Evolutionary conservation across 257 asterid genomes (phyloP).

Genomic region (Verbascum thapsus): DNA sequence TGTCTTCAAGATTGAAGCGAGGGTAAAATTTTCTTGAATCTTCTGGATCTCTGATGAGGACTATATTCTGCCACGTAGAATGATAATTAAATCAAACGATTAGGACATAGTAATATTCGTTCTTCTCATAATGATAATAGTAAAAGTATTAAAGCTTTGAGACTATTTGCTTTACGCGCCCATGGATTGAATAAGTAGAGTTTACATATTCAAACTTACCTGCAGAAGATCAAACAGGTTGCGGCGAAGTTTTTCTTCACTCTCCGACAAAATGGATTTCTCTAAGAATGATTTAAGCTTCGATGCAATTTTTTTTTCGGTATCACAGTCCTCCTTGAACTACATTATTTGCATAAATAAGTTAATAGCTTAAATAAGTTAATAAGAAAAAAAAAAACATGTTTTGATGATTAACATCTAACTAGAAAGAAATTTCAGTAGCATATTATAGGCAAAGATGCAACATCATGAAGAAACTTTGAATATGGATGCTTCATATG

Average conservation of each 20-base stretch:
- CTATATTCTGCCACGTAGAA: constrained; percentile 63
- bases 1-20: constrained; percentile 94
- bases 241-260: constrained; percentile 67
- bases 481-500: too few species aligned
- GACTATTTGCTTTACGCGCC: constrained; percentile 1
- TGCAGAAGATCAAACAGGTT: constrained; percentile 80
- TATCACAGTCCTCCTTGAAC: constrained; percentile 92
- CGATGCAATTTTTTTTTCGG: constrained; percentile 80
- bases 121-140: neutral
- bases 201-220: constrained; percentile 46
- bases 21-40: constrained; percentile 78
- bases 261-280: constrained; percentile 60
- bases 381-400: neutral
- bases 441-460: neutral
- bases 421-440: neutral
- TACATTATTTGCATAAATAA: constrained; percentile 38
- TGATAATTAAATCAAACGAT: constrained; percentile 8
- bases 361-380: too few species aligned
- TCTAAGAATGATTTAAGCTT: constrained; percentile 71
- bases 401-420: neutral
- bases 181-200: constrained; percentile 3
- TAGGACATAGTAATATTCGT: constrained; percentile 1
- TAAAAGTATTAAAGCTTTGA: constrained; percentile 2
- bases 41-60: constrained; percentile 86
- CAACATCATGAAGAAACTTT: neutral